Evolutionary conservation across 495 filamentous ascomycete genomes (phyloP), one percentile per base, ranked within the genome.

Genomic region (Tetracladium marchalianum): DNA sequence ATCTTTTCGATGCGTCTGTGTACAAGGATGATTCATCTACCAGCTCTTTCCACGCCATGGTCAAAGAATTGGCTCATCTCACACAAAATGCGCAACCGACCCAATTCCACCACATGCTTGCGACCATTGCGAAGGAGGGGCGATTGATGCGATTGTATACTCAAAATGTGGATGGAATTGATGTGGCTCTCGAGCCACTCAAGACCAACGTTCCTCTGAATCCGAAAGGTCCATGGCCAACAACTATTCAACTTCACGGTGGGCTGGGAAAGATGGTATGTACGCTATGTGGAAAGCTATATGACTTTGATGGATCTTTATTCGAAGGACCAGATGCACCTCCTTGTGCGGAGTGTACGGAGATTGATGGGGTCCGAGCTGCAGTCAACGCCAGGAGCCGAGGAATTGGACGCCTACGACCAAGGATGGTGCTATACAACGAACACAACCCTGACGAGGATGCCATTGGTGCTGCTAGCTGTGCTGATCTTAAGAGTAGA

Each of bases 361-460:
- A 76, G 46, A 78, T 78, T 43, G 90, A 98, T 52, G 64, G 76
- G 41, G 77, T 86, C 22, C 84, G 92, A 45, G 79, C 78, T 0
- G 76, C 76, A n/a, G 82, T 82, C 4, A 90, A 90, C 32, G 89
- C 94, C 61, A 78, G 92, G 41, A 94, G 90, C 59, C 93, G 97
- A 61, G 92, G 92, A 1, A 84, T 98, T 46, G 92, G 92, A 22
- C 78, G 85, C 44, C 70, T 98, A 47, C 80, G 92, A 18, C 92
- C 92, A 13, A 80, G 92, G 17, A 95, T 98, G 64, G 90, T 96
- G 1, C 71, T 98, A 18, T 98, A 98, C 68, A 95, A 98, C 63
- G 92, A 98, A 62, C 82, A 87, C 61, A 94, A 95, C 58, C 90
- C 92, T 0, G 92, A 98, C 50, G 86, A 90, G 39, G 90, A 95